Evolutionary conservation across 2,329 filamentous ascomycete genomes (phyloP), one percentile per base, ranked within the genome.

Genomic region (Penicillium sp.): DNA sequence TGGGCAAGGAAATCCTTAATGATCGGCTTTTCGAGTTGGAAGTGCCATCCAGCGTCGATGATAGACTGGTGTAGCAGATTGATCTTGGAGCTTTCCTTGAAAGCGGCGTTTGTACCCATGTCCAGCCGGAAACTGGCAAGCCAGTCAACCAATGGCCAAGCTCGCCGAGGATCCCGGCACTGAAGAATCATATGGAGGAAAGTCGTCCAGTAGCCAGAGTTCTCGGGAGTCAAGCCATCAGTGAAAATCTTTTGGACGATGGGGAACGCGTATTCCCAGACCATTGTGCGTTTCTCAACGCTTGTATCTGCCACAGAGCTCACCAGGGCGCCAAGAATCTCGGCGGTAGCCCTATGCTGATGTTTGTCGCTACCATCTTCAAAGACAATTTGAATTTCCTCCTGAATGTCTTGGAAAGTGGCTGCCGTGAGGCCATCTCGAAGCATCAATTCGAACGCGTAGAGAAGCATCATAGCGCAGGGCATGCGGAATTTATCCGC

Each of bases 61-160:
- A 97, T 86, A 54, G 87, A 80, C 57, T 95, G 88, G 59, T 96
- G 88, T n/a, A 98, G 76, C 28, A 98, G 75, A 57, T 93, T 85
- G 15, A 98, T 88, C 73, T 97, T 96, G 26, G 91, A 94, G 48
- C 91, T 95, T 67, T 98, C 94, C 68, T 98, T 98, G 78, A 98
- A 98, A 0, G 93, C 93, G 3, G 94, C 93, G 64, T 97, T 96
- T 0, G 91, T 96, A 5, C 81, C 77, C 84, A 97, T 91, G 65
- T 98, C 93, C 8, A 98, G 77, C 26, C 88, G 81, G 79, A 97
- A 97, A 47, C 83, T 81, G 41, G 85, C 81, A 17, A 98, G 76
- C 69, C 82, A 85, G 56, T 93, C 85, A 32, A 95, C 80, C 55
- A 98, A 78, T 56, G 95, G 91, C 75, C 86, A 89, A 3, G 83